Percentiles rank a stretch among this genome's conserved stretches.
Evolutionary conservation across 1,284 basidiomycete species (phyloP).

Genomic region (Polyporus tsugae): DNA sequence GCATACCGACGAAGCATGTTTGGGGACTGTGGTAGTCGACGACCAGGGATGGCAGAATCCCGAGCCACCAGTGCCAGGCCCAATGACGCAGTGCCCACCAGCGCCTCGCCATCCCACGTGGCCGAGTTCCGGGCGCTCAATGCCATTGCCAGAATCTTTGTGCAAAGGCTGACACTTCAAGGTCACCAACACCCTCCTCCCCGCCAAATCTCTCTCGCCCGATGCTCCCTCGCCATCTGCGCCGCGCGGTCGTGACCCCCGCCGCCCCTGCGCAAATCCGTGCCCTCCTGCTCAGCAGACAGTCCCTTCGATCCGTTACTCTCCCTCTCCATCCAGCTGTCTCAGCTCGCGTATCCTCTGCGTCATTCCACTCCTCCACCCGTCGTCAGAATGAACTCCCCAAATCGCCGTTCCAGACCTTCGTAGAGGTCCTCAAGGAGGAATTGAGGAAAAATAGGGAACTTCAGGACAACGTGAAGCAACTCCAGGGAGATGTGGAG

Average conservation of each 20-base stretch:
- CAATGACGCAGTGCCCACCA: background rate
- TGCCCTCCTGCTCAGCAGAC: constrained; percentile 33
- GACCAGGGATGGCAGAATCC: background rate
- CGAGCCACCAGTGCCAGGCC: too few relatives aligned
- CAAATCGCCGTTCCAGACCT: constrained; percentile 95
- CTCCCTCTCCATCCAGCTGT: constrained; percentile 32
- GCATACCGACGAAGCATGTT: constrained; percentile 18
- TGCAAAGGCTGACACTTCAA: background rate
- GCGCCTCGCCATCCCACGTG: constrained; percentile 6
- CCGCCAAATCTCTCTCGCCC: background rate
- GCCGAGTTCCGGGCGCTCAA: constrained; percentile 9
- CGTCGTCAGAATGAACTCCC: constrained; percentile 71
- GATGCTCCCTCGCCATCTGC: constrained; percentile 44
- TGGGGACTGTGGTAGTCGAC: constrained; percentile 7
- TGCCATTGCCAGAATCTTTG: constrained; percentile 4
- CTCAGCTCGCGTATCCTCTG: constrained; percentile 31
- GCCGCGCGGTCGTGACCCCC: constrained; percentile 37
- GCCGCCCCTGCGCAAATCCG: constrained; percentile 40
- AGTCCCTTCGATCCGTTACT: constrained; percentile 28
- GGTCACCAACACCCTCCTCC: background rate
- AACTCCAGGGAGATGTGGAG: constrained; percentile 96
- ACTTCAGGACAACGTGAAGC: constrained; percentile 95
- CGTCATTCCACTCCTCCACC: constrained; percentile 75
- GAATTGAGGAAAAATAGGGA: constrained; percentile 95
- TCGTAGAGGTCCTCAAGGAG: constrained; percentile 92